Percentiles rank a stretch among this genome's conserved stretches.
These are phyloP conservation scores for Metarhizium album DNA, from an alignment of 2,329 filamentous ascomycete genomes.

Conservation along the genomic window DNA sequence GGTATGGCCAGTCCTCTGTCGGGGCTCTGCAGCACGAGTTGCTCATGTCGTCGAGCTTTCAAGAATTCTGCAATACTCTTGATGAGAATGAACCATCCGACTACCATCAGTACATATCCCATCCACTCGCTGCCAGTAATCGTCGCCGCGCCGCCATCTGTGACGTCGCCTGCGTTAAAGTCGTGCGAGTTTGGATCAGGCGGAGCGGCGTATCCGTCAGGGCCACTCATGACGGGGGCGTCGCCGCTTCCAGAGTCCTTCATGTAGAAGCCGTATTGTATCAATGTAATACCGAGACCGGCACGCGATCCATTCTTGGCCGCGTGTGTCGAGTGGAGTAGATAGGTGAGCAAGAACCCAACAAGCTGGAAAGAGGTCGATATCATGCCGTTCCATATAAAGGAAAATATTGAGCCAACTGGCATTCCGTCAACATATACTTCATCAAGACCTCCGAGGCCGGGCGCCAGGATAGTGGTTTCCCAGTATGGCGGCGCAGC, in stretches of 20 bases:
- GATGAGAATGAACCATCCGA: constrained; percentile 96
- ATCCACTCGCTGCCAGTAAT: constrained; percentile 77
- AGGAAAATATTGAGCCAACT: constrained; percentile 77
- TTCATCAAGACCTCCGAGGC: constrained; percentile 80
- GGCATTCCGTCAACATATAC: constrained; percentile 96
- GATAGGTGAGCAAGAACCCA: constrained; percentile 94
- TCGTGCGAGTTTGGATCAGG: constrained; percentile 83
- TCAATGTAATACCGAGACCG: constrained; percentile 85
- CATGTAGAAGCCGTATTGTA: constrained; percentile 97
- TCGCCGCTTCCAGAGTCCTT: constrained; percentile 46
- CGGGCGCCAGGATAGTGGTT: constrained; percentile 91
- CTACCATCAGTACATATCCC: constrained; percentile 88
- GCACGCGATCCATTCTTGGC: constrained; percentile 95
- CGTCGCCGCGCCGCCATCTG: constrained; percentile 36
- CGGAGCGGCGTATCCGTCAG: constrained; percentile 56
- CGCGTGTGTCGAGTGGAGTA: constrained; percentile 93
- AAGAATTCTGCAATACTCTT: constrained; percentile 87
- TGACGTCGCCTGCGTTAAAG: constrained; percentile 66
- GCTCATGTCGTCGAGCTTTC: constrained; percentile 78
- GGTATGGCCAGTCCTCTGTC: constrained; percentile 77
- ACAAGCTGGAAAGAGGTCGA: constrained; percentile 95
- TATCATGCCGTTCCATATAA: constrained; percentile 91
- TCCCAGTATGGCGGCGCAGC: constrained; percentile 98
- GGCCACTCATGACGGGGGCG: constrained; percentile 33
- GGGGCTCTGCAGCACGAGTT: constrained; percentile 84